A percentile compares a stretch with the other conserved stretches of the same genome.
These are phyloP conservation scores for Porogramme epimiltina DNA, from an alignment of 1,284 basidiomycete genomes.

Conservation along the genomic window DNA sequence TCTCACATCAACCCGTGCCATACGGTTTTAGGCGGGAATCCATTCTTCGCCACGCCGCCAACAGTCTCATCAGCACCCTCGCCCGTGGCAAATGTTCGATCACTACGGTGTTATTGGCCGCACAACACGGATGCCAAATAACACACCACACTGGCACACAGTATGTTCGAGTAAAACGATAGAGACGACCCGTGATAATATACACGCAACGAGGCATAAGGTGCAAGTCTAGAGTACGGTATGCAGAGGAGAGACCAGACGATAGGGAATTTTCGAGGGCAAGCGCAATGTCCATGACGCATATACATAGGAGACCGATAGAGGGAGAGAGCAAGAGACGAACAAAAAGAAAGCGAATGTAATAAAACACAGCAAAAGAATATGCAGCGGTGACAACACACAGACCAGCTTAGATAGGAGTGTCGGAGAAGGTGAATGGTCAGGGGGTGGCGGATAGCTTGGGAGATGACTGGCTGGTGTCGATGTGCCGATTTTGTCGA, in stretches of 20 bases:
- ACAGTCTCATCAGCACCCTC: too few species aligned
- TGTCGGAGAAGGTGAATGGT: neutral
- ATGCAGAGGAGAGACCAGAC: neutral
- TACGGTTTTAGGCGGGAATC: too few species aligned
- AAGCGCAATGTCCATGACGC: constrained; percentile 9
- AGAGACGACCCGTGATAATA: constrained; percentile 1
- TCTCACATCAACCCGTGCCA: too few species aligned
- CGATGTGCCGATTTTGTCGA: constrained; percentile 14
- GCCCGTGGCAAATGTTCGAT: too few species aligned
- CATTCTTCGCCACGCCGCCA: too few species aligned
- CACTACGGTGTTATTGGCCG: too few species aligned
- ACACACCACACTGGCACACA: too few species aligned
- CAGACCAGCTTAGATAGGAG: constrained; percentile 18
- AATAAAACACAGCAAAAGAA: constrained; percentile 22
- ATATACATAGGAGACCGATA: constrained; percentile 23
- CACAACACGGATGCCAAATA: too few species aligned
- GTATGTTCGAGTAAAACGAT: too few species aligned
- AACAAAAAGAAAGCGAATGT: constrained; percentile 22
- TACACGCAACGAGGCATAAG: neutral
- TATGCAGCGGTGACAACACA: constrained; percentile 10
- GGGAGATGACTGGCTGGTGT: constrained; percentile 11
- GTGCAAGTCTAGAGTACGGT: constrained; percentile 4
- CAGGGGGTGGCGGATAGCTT: neutral
- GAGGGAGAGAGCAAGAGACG: constrained; percentile 10
- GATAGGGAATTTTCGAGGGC: constrained; percentile 8